Evolutionary conservation across 1,284 basidiomycete species (phyloP), one percentile per base, ranked within the genome.

Genomic region (Cutaneotrichosporon sp.): DNA sequence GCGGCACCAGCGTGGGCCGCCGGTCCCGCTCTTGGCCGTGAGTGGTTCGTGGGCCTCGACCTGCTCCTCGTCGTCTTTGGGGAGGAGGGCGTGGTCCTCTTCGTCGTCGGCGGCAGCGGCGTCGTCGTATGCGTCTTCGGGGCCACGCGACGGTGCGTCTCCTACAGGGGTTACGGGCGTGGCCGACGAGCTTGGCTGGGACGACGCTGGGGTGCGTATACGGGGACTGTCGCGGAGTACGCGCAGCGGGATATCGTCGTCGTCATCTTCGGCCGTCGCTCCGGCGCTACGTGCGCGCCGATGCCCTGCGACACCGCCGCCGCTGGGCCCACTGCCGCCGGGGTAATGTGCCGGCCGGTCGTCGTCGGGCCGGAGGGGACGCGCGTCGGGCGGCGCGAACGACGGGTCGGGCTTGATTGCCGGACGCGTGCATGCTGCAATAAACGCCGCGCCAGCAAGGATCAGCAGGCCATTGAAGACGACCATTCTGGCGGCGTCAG

Each of bases 1-100:
- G 45, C 62, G 63, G 51, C 74, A 76, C 68, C 69, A 76, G 33
- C 72, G 57, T 15, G 59, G 61, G 14, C 57, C 62, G 13, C 70
- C 69, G 2, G 61, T 62, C 40, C 58, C 64, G 39, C 50, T 57
- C 58, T 68, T 68, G 20, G 67, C 67, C 63, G 70, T 69, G 43
- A 66, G 46, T 15, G 53, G 50, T 4, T 46, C 46, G 8, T 36
- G 22, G 20, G 26, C 23, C 4, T 37, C 26, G 8, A 22, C 21
- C 18, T 35, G 46, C 4, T 51, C 48, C 34, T 56, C 49, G 13
- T 60, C 54, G 23, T 30, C 26, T 34, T 50, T 48, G 8, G 18
- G 40, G 7, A 55, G 53, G 12, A 59, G 51, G 3, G 44, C 54
- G 22, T 50, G 34, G 18, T 43, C 40, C 41, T 56, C 56, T 8